Percentiles rank a stretch among this genome's conserved stretches.
Conservation (phyloP, 345 rosid genomes). For the Brassica juncea region DNA sequence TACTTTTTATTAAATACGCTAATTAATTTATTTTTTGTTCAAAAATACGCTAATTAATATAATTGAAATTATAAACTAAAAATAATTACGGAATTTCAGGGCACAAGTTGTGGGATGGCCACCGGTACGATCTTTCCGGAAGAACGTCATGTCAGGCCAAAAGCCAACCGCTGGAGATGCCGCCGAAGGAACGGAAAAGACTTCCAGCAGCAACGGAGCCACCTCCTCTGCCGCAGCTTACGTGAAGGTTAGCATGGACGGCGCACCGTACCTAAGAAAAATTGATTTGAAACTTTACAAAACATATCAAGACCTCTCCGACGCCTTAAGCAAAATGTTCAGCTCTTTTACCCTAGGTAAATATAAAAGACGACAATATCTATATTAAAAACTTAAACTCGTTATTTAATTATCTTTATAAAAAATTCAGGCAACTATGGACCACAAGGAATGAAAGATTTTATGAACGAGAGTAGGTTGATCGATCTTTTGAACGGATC, state of each 20-base stretch:
- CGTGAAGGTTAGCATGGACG: constrained; percentile 87
- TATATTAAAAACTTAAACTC: not conserved
- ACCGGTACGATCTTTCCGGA: constrained; percentile 73
- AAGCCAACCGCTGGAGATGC: constrained; percentile 37
- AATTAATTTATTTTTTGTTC: not conserved
- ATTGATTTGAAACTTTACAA: constrained; percentile 76
- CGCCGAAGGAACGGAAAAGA: constrained; percentile 34
- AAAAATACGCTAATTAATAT: not conserved
- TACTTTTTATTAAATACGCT: not conserved
- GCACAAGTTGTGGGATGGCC: constrained; percentile 93
- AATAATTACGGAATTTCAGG: constrained; percentile 42
- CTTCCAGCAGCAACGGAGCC: constrained; percentile 34
- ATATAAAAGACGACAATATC: not conserved
- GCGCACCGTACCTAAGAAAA: constrained; percentile 85
- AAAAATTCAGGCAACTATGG: constrained; percentile 58
- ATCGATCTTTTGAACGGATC: constrained; percentile 75
- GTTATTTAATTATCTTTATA: not conserved
- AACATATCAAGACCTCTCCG: constrained; percentile 71
- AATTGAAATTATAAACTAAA: not conserved
- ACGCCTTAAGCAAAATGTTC: constrained; percentile 77
- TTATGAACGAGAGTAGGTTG: constrained; percentile 80
- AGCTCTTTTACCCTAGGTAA: constrained; percentile 80
- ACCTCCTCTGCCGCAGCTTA: constrained; percentile 44
- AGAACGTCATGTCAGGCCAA: constrained; percentile 70
- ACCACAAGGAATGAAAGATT: constrained; percentile 75